Evolutionary conservation across 2,329 filamentous ascomycete genomes (phyloP).

Genomic region (Penicillium sp.): DNA sequence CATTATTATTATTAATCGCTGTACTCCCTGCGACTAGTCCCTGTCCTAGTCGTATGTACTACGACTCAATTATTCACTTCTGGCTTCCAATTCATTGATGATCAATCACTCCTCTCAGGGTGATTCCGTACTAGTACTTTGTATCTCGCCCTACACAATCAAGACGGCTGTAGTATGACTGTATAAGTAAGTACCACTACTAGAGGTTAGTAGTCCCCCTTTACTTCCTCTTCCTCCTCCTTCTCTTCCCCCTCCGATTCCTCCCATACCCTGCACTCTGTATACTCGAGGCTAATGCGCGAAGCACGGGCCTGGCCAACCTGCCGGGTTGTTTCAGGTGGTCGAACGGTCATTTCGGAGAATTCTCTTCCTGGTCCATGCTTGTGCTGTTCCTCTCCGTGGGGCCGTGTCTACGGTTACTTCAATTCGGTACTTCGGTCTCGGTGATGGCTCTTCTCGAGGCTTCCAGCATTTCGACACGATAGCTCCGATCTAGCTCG

Average conservation of each 20-base stretch:
- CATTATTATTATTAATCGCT: background rate
- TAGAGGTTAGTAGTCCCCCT: too few species aligned
- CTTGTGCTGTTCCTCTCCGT: background rate
- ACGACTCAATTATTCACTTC: too few species aligned
- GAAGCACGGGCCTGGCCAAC: conserved; percentile 35
- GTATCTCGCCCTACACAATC: too few species aligned
- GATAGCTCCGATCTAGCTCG: background rate
- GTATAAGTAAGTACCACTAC: too few species aligned
- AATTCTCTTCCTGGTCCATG: background rate
- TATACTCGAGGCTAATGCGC: conserved; percentile 28
- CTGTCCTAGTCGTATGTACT: too few species aligned
- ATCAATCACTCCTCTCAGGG: too few species aligned
- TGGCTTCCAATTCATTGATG: too few species aligned
- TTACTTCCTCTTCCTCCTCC: too few species aligned
- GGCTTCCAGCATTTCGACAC: background rate
- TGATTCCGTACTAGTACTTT: too few species aligned
- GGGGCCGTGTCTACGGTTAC: too few species aligned
- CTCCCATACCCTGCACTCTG: background rate
- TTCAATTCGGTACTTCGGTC: background rate
- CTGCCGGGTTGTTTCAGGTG: conserved; percentile 35
- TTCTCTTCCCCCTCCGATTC: background rate
- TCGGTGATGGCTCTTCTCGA: background rate
- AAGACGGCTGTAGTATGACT: too few species aligned
- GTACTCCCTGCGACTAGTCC: too few species aligned
- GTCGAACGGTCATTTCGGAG: conserved; percentile 9